These are phyloP conservation scores for Aspergillus campestris DNA, from an alignment of 495 filamentous ascomycete genomes.

Conservation along the genomic window DNA sequence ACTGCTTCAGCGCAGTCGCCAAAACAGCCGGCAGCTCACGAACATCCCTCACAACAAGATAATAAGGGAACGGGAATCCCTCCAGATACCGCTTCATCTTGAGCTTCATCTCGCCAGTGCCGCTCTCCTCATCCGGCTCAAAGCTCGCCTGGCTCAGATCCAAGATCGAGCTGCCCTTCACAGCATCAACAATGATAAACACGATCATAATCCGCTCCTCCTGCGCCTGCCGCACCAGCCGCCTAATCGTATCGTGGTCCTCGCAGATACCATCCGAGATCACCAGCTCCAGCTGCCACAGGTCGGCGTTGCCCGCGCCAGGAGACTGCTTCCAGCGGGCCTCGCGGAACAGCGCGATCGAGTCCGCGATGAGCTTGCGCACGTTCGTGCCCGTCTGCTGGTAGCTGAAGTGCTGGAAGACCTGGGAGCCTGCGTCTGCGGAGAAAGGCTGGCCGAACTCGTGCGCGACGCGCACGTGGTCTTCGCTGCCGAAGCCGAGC, in stretches of 20 bases:
- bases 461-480: slow-evolving; percentile 79
- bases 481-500: slow-evolving; percentile 69
- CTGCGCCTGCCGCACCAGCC: slow-evolving; percentile 75
- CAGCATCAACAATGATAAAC: slow-evolving; percentile 88
- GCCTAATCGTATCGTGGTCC: slow-evolving; percentile 71
- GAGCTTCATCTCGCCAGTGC: slow-evolving; percentile 53
- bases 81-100: slow-evolving; percentile 86
- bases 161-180: slow-evolving; percentile 59
- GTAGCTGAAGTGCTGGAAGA: slow-evolving; percentile 82
- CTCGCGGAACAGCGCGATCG: slow-evolving; percentile 71
- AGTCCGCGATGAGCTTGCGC: slow-evolving; percentile 61
- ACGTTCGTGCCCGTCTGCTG: slow-evolving; percentile 79
- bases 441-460: slow-evolving; percentile 78
- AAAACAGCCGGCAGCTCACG: slow-evolving; percentile 82
- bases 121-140: slow-evolving; percentile 44
- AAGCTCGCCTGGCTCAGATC: slow-evolving; percentile 77
- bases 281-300: slow-evolving; percentile 95
- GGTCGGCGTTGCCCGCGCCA: slow-evolving; percentile 54
- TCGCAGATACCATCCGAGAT: slow-evolving; percentile 91
- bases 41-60: slow-evolving; percentile 86
- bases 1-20: slow-evolving; percentile 82
- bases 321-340: slow-evolving; percentile 52
- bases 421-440: slow-evolving; percentile 69
- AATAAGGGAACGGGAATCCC: slow-evolving; percentile 92
- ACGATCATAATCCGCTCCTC: slow-evolving; percentile 97